Base-by-base conservation (phyloP, 1,284 basidiomycete genomes). In the Papiliotrema flavescens region DNA sequence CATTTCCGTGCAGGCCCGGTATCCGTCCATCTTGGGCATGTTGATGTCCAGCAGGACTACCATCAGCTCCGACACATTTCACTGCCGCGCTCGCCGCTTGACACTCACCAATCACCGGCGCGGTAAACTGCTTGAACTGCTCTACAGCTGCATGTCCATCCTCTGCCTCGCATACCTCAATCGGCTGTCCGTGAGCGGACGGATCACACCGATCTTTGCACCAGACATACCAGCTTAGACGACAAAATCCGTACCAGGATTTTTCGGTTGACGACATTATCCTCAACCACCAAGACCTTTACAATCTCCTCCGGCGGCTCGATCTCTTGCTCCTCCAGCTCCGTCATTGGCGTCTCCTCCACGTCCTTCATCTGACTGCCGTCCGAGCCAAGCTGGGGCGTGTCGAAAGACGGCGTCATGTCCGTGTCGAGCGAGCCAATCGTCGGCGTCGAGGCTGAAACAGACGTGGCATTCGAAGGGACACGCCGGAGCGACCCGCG, bases 1-100 rank as follows among this genome's bases (percentile, higher is more conserved):
- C 70, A 72, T 72, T 51, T 71, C 69, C 9, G 57, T 43, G 15
- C 67, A 66, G 0, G 74, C 70, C 19, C 65, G 60, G 56, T 68
- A 76, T 6, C 74, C 74, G 57, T 76, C 72, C 65, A 73, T 71
- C 17, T 62, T 62, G 6, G 74, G 74, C 74, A 76, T 76, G 56
- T 74, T 76, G 56, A 76, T 75, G 51, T 76, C 74, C 15, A 75
- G 62, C 13, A 76, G 56, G 9, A 74, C 68, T 51, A 45, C 8
- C 17, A 20, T 35, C 19, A n/a, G 24, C n/a, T n/a, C n/a, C n/a
- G n/a, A n/a, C n/a, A n/a, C n/a, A n/a, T n/a, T 40, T 49, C 34
- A n/a, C 23, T 23, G 8, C 26, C 9, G 11, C 26, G 19, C 7
- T 11, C 13, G 13, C 6, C 20, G 13, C 7, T 3, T 24, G 23